Evolutionary conservation across 2,329 filamentous ascomycete species (phyloP).

Genomic region (Diaporthe sp.): DNA sequence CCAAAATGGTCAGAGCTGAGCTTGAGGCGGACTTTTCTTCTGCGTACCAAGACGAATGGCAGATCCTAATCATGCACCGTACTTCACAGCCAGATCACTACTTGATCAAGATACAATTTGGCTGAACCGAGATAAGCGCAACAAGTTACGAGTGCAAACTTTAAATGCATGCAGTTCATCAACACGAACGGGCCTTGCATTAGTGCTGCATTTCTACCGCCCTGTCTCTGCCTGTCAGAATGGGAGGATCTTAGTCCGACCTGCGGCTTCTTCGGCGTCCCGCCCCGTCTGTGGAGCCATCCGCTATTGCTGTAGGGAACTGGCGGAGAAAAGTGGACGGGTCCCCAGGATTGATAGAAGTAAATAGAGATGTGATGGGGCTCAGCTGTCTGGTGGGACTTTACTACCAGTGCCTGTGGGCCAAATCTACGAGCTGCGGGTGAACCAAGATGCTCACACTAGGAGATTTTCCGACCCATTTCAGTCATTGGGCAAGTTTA

Average conservation of each 20-base stretch:
- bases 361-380: background rate
- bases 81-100: background rate
- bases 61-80: background rate
- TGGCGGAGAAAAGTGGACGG: background rate
- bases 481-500: background rate
- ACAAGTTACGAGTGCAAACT: background rate
- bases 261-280: constrained; percentile 20
- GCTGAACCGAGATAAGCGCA: background rate
- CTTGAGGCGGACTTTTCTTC: background rate
- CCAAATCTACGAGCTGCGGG: background rate
- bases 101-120: background rate
- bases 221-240: background rate
- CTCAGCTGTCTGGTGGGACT: background rate
- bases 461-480: too few species aligned
- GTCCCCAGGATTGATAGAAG: background rate
- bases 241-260: constrained; percentile 10
- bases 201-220: background rate
- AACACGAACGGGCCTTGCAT: constrained; percentile 25
- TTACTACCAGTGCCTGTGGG: background rate
- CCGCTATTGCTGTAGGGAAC: background rate
- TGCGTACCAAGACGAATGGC: background rate
- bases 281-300: constrained; percentile 3
- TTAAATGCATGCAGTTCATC: background rate
- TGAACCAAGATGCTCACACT: background rate
- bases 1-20: too few species aligned